Base-by-base conservation (phyloP, 179 eudicot species). In the Nepenthes alata region DNA sequence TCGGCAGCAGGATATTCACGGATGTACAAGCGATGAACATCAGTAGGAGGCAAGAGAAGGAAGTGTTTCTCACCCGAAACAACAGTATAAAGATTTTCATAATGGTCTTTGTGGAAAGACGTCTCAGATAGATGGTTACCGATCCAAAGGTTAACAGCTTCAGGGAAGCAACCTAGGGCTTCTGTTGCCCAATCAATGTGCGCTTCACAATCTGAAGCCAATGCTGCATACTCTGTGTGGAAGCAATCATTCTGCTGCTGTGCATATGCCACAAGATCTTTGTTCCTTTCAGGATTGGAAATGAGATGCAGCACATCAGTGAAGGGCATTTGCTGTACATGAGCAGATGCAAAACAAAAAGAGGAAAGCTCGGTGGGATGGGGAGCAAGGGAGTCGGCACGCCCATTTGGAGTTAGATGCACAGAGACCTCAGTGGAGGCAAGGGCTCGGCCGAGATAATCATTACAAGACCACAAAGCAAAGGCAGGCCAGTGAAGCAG, bases 221-320 rank as follows among this genome's bases (percentile, higher is more conserved):
- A 67, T n/a, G 57, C 74, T 8, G 70, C 60, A 62, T 86, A 93
- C 81, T 89, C 98, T 2, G 56, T 55, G 41, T 85, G 73, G 25
- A 89, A 86, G 63, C 95, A 93, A 69, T 93, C 95, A 48, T 93
- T 93, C 75, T 93, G 96, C 67, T 93, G 90, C 68, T 93, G 98
- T n/a, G 86, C 84, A 63, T 89, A 89, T 3, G 88, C 91, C 45
- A 88, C 91, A 35, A 72, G 67, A 16, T 71, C 60, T 0, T 38
- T n/a, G 7, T 47, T 59, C 63, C 60, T 35, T 5, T 60, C 62
- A 0, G 85, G 73, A 38, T 69, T 35, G 35, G 63, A 53, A 38
- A 91, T 79, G 62, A 75, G 67, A 4, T 53, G 54, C 6, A 88
- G 67, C 35, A 95, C 96, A 37, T 72, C 73, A 13, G 72, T 52